These are phyloP conservation scores for Domatiomyces globalis DNA, from an alignment of 2,329 filamentous ascomycete species.

Conservation along the genomic window DNA sequence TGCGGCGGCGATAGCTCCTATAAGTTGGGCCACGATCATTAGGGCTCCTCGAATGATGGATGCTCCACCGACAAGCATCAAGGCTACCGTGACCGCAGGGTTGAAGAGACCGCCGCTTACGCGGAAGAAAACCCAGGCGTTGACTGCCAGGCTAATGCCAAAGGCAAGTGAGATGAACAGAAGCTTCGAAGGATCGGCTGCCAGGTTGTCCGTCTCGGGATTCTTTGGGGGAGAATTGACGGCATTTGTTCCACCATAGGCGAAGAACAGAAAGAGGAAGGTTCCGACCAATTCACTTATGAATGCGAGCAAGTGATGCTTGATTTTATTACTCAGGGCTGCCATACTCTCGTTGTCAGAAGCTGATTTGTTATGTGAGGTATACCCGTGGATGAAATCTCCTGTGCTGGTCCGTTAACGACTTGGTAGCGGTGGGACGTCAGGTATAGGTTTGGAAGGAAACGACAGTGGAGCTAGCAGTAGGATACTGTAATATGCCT, in stretches of 20 bases:
- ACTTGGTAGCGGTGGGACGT: too few species aligned
- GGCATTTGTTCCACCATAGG: constrained; percentile 34
- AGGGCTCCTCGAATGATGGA: constrained; percentile 37
- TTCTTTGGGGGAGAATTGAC: constrained; percentile 23
- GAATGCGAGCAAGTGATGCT: constrained; percentile 34
- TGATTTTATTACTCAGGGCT: constrained; percentile 30
- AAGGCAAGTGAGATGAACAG: constrained; percentile 31
- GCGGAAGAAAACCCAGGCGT: constrained; percentile 41
- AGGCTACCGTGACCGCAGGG: constrained; percentile 38
- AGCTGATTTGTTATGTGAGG: background rate
- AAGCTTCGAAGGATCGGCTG: constrained; percentile 14
- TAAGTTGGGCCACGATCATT: constrained; percentile 42
- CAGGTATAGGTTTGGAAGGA: background rate
- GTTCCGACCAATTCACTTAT: constrained; percentile 40
- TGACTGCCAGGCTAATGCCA: constrained; percentile 35
- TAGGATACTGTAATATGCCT: background rate
- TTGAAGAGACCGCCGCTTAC: constrained; percentile 39
- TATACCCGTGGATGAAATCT: background rate
- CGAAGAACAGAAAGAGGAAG: constrained; percentile 36
- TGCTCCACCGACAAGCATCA: constrained; percentile 44
- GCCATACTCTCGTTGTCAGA: background rate
- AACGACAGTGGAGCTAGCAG: background rate
- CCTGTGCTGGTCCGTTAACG: too few species aligned
- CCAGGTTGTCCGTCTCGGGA: constrained; percentile 2
- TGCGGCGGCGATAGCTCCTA: constrained; percentile 44